Conservation (phyloP, 2,329 filamentous ascomycete genomes). For the Fusarium sp. region DNA sequence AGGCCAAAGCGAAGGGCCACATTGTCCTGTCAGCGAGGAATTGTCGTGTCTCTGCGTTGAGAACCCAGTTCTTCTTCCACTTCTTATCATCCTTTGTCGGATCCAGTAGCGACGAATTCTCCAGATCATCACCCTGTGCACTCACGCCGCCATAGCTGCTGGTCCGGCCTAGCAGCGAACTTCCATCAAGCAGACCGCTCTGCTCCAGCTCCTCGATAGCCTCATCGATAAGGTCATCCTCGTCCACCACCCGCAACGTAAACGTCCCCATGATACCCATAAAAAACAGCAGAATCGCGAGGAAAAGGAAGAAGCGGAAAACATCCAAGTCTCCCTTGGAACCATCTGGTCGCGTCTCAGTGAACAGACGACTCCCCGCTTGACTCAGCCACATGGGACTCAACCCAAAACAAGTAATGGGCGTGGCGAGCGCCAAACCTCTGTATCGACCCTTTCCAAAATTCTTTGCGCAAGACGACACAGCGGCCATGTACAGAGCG, state of each 20-base stretch:
- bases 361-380: constrained; percentile 82
- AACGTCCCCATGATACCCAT: constrained; percentile 82
- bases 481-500: constrained; percentile 87
- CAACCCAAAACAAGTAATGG: constrained; percentile 92
- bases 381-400: constrained; percentile 98
- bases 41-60: constrained; percentile 89
- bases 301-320: constrained; percentile 88
- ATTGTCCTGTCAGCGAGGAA: constrained; percentile 92
- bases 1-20: constrained; percentile 93
- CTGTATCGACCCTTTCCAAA: constrained; percentile 91
- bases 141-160: constrained; percentile 73
- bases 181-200: constrained; percentile 83
- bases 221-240: constrained; percentile 88
- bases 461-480: constrained; percentile 98
- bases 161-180: constrained; percentile 74
- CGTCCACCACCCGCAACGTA: constrained; percentile 81
- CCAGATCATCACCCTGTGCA: constrained; percentile 58
- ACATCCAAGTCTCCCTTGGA: constrained; percentile 76
- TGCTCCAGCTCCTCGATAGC: constrained; percentile 92
- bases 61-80: constrained; percentile 87
- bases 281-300: constrained; percentile 76
- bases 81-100: constrained; percentile 61
- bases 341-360: constrained; percentile 75
- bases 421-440: constrained; percentile 87
- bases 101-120: constrained; percentile 57